Percentiles rank a stretch among this genome's conserved stretches.
Evolutionary conservation across 2,329 filamentous ascomycete genomes (phyloP).

Genomic region (Parafenestella ontariensis): DNA sequence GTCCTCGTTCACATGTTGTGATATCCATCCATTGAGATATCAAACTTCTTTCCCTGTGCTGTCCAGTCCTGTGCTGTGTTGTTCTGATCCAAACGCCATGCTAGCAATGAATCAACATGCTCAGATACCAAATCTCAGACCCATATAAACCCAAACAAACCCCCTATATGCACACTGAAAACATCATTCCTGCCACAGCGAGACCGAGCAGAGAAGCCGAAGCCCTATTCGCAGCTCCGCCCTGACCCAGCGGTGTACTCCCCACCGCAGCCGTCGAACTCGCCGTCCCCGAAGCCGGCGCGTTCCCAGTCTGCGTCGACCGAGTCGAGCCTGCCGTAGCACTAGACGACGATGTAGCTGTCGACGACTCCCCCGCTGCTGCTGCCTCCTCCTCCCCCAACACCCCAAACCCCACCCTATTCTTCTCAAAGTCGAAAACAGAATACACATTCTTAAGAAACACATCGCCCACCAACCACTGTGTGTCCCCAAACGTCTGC

Average conservation of each 20-base stretch:
- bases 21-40: no score
- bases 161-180: conserved; percentile 12
- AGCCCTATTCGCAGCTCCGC: background rate
- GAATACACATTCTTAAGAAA: conserved; percentile 91
- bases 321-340: no score
- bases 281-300: no score
- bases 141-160: background rate
- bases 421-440: conserved; percentile 79
- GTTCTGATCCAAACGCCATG: conserved; percentile 3
- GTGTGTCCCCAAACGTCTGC: conserved; percentile 65
- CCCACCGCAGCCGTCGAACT: conserved; percentile 1
- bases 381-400: conserved; percentile 17
- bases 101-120: no score
- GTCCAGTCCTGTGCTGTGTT: no score
- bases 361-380: background rate
- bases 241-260: conserved; percentile 6
- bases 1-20: no score
- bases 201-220: background rate
- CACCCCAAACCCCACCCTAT: conserved; percentile 62
- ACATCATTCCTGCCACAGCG: background rate
- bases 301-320: conserved; percentile 5
- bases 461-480: conserved; percentile 84
- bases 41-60: no score
- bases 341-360: background rate
- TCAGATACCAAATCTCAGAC: no score